Evolutionary conservation across 1,284 basidiomycete genomes (phyloP), one percentile per base, ranked within the genome.

Genomic region (Pholiota adiposa): DNA sequence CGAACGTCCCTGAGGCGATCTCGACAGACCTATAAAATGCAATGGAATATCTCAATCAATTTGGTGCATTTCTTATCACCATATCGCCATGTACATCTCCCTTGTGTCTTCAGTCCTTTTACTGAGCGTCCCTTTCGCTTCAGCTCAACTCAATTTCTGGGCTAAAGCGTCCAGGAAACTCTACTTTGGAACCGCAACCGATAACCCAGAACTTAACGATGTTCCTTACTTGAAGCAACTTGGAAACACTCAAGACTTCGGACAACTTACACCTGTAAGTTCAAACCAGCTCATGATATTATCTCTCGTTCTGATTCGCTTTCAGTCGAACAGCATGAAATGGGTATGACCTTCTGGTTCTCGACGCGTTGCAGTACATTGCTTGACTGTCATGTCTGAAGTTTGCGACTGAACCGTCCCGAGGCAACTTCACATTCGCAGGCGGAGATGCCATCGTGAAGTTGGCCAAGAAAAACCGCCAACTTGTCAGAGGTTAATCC

Each of bases 281-380:
- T 29, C 27, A 18, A 4, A 14, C 25, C 16, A 43, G 6, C 46
- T 59, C n/a, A 7, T 50, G 11, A 14, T 34, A 36, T 33, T 59
- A 41, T 11, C 41, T 54, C 14, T 25, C 31, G 34, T 8, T 21
- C 25, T 44, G 16, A 36, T 44, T 16, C 40, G 6, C 12, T 52
- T 16, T 8, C 43, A 72, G 70, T 65, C 64, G 19, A 84, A 84
- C 66, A 80, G 77, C 61, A 82, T 83, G 82, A 84, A 83, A 78
- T 84, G 82, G 83, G 81, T 79, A 55, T 16, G 73, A 27, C 27
- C 19, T 9, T 25, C 19, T 43, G 16, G n/a, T n/a, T n/a, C n/a
- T 21, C 7, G 9, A 25, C 21, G 25, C 14, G 4, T 38, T 3
- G 25, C 12, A 62, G 54, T 33, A 19, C 44, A 36, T 55, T 49